Conservation (phyloP, 73 alveolate genomes). For the Paramecium caudatum region DNA sequence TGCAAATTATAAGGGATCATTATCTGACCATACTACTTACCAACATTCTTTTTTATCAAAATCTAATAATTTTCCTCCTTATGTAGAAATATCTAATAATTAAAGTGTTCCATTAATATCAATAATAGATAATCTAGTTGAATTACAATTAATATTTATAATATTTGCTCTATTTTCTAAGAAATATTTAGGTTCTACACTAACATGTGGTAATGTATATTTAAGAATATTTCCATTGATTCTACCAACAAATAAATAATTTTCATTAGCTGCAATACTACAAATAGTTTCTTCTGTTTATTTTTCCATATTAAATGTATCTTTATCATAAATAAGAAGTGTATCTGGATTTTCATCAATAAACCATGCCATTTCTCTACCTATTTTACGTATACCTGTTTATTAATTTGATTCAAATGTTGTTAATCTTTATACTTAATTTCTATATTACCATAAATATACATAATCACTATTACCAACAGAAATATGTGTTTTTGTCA, state of each 20-base stretch:
- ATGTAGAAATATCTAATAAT: constrained; percentile 81
- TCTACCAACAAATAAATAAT: constrained; percentile 95
- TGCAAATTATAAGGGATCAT: constrained; percentile 97
- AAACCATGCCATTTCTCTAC: constrained; percentile 96
- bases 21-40: constrained; percentile 98
- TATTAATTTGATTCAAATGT: constrained; percentile 75
- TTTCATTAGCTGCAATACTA: constrained; percentile 96
- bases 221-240: constrained; percentile 91
- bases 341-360: constrained; percentile 96
- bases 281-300: constrained; percentile 95
- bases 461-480: constrained; percentile 84
- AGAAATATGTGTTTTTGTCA: constrained; percentile 98
- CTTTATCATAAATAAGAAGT: constrained; percentile 87
- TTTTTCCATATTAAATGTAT: constrained; percentile 86
- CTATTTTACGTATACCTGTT: constrained; percentile 91
- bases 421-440: constrained; percentile 86
- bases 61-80: constrained; percentile 70
- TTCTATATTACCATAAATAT: constrained; percentile 90
- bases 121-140: constrained; percentile 88
- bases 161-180: constrained; percentile 83
- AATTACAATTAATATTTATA: constrained; percentile 83
- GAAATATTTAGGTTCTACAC: constrained; percentile 81
- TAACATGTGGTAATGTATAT: constrained; percentile 91
- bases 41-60: constrained; percentile 97
- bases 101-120: constrained; percentile 89